Conservation (phyloP, 83 land plant species). For the Isoetes engelmannii region DNA sequence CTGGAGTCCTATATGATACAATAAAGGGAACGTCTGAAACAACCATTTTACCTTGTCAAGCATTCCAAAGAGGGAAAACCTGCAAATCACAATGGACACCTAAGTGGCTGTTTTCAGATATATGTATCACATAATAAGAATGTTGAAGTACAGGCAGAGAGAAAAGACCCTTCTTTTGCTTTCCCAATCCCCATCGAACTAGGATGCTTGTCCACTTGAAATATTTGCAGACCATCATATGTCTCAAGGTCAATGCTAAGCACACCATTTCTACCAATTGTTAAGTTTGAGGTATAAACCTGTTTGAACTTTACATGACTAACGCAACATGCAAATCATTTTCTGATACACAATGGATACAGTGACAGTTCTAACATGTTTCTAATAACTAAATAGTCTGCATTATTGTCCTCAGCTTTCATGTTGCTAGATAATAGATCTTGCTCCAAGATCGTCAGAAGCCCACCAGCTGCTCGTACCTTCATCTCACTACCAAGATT, state of each 20-base stretch:
- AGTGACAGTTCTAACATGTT: slow-evolving; percentile 67
- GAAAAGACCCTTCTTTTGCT: slow-evolving; percentile 86
- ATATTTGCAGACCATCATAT: slow-evolving; percentile 80
- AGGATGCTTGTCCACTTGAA: slow-evolving; percentile 91
- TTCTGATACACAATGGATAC: slow-evolving; percentile 43
- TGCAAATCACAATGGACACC: slow-evolving; percentile 30
- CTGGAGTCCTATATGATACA: no score
- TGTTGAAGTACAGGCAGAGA: no score
- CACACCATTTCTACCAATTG: slow-evolving; percentile 59
- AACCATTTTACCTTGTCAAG: slow-evolving; percentile 69
- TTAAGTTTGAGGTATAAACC: slow-evolving; percentile 7
- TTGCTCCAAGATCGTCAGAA: slow-evolving; percentile 81
- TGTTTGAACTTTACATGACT: slow-evolving; percentile 2
- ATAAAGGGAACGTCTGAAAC: no score
- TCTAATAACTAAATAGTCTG: slow-evolving; percentile 53
- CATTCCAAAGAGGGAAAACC: slow-evolving; percentile 94
- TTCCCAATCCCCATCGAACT: slow-evolving; percentile 98
- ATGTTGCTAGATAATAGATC: slow-evolving; percentile 70
- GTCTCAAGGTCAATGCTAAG: slow-evolving; percentile 74
- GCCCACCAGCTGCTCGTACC: slow-evolving; percentile 99
- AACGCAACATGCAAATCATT: not conserved
- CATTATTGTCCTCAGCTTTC: slow-evolving; percentile 51
- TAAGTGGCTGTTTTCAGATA: slow-evolving; percentile 2
- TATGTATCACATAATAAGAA: not conserved
- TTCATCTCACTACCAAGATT: slow-evolving; percentile 86